Base-by-base conservation (phyloP, 2,329 filamentous ascomycete species). In the Balansia obtecta region DNA sequence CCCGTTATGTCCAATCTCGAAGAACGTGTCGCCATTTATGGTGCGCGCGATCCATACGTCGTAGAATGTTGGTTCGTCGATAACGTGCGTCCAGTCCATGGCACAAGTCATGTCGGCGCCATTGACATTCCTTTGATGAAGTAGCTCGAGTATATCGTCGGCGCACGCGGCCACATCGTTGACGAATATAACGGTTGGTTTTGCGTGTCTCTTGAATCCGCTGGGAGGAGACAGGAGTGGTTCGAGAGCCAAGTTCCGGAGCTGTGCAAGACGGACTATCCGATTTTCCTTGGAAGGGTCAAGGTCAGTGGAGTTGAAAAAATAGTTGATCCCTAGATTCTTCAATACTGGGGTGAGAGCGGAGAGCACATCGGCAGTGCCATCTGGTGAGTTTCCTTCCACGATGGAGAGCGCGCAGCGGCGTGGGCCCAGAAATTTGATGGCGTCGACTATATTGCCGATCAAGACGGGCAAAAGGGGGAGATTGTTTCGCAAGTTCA, bases 61-160 rank as follows among this genome's bases (percentile, higher is more conserved):
- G 57, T 80, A 79, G 56, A 81, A 82, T 0, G 69, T 73, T 0
- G 48, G 48, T 11, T 46, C 20, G 12, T 46, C 20, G 16, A 13
- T 1, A 42, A 15, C 42, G 15, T 27, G n/a, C 0, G 67, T 71
- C 76, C 77, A 82, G 59, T 82, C 78, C 69, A 82, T 74, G 6
- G 67, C 75, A 56, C 77, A 83, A 0, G 71, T 73, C 72, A 79
- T 79, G 57, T 76, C 71, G 8, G 76, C 77, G 2, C 59, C 61
- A 75, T 75, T 73, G 3, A 54, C 55, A 6, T 52, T 55, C 27
- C 67, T 70, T 59, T 81, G 76, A 54, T 75, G 67, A 1, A 72
- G 56, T 1, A 82, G 64, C 59, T 82, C 79, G 3, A 83, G 65
- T 15, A 82, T 69, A 54, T 82, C 77, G 39, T 80, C 75, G 8